Evolutionary conservation across 2,329 filamentous ascomycete species (phyloP).

Genomic region (Epichloe festucae): DNA sequence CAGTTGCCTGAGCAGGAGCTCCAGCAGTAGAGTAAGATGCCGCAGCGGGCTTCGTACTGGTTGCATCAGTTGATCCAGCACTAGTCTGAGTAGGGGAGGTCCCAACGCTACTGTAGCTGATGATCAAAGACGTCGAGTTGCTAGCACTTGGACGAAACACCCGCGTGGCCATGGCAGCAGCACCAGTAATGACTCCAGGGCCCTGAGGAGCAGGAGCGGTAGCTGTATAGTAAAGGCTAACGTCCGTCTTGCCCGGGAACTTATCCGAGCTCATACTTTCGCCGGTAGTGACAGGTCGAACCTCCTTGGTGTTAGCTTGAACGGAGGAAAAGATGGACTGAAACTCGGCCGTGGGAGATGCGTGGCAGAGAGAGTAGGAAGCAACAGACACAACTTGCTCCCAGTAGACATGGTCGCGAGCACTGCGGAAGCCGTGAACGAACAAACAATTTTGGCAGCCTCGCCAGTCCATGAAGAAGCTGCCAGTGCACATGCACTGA

Average conservation of each 20-base stretch:
- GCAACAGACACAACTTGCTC: slow-evolving; percentile 21
- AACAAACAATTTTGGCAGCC: slow-evolving; percentile 28
- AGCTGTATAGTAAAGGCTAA: slow-evolving; percentile 30
- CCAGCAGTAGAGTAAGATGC: slow-evolving; percentile 9
- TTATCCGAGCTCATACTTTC: slow-evolving; percentile 19
- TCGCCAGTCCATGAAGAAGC: slow-evolving; percentile 29
- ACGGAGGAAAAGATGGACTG: slow-evolving; percentile 20
- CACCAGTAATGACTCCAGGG: slow-evolving; percentile 28
- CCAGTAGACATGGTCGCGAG: slow-evolving; percentile 22
- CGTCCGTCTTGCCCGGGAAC: slow-evolving; percentile 23
- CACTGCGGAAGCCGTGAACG: slow-evolving; percentile 26
- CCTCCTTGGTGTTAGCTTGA: slow-evolving; percentile 11
- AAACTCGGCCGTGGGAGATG: slow-evolving; percentile 24
- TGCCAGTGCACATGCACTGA: slow-evolving; percentile 29
- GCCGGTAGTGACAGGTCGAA: slow-evolving; percentile 15
- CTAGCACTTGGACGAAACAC: slow-evolving; percentile 9
- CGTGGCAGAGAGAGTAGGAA: slow-evolving; percentile 22
- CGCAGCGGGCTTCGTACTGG: not conserved
- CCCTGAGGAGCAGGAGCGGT: slow-evolving; percentile 20
- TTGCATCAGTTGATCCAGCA: not conserved
- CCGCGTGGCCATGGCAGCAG: slow-evolving; percentile 22
- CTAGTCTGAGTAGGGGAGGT: not conserved
- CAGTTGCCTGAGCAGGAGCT: slow-evolving; percentile 13
- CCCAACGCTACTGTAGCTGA: not conserved
- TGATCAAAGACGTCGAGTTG: slow-evolving; percentile 4